phyloP scores from a whole-genome alignment of 2,329 filamentous ascomycete genomes.

The Phaeophleospora eucalypticola region DNA sequence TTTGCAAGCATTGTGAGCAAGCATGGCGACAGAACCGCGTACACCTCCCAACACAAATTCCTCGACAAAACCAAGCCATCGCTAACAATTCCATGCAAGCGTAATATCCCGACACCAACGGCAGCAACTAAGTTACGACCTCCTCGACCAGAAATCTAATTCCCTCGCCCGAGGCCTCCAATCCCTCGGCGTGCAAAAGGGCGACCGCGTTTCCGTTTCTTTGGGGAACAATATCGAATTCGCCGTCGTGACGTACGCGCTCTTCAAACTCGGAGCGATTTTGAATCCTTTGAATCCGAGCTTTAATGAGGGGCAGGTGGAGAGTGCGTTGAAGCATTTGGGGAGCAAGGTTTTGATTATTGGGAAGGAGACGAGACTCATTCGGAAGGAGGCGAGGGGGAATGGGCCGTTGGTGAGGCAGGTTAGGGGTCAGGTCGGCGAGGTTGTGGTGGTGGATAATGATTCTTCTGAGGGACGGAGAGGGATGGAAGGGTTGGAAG shows the following conservation, averaged over 20 bases:
- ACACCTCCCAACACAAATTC: too few species aligned
- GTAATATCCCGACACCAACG: constrained; percentile 61
- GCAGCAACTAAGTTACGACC: constrained; percentile 64
- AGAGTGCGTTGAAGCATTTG: constrained; percentile 73
- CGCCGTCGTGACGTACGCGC: constrained; percentile 77
- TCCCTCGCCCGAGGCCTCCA: constrained; percentile 65
- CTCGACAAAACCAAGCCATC: too few species aligned
- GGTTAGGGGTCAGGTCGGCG: constrained; percentile 30
- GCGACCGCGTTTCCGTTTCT: constrained; percentile 79
- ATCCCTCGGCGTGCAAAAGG: constrained; percentile 69
- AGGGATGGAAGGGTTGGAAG: constrained; percentile 33
- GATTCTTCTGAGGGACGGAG: constrained; percentile 29
- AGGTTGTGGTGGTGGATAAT: constrained; percentile 77
- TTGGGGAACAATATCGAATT: constrained; percentile 83
- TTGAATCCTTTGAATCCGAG: constrained; percentile 87
- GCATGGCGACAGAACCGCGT: constrained; percentile 63
- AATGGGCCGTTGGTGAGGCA: constrained; percentile 57
- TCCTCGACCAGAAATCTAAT: constrained; percentile 73
- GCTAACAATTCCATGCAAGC: constrained; percentile 37
- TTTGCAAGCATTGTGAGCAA: constrained; percentile 62
- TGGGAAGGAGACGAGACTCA: constrained; percentile 80
- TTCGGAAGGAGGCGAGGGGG: constrained; percentile 58
- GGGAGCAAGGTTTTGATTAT: constrained; percentile 71
- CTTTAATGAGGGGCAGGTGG: constrained; percentile 76
- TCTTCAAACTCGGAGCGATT: constrained; percentile 92